These are phyloP conservation scores for Apophysomyces ossiformis DNA, from an alignment of 371 early-diverging fungal genomes.

Conservation along the genomic window DNA sequence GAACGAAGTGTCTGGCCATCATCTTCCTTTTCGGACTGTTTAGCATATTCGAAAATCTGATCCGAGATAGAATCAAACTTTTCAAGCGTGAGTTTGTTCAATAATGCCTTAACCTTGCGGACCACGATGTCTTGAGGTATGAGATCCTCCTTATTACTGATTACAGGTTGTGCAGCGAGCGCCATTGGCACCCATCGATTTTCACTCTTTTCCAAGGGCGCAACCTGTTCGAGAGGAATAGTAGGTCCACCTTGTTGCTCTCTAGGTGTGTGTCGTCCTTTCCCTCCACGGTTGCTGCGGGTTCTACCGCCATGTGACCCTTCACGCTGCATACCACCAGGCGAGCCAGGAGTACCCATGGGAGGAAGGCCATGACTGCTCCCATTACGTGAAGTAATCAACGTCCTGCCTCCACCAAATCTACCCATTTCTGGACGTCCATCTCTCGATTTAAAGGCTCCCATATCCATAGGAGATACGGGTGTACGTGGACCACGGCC, in stretches of 20 bases:
- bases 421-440: slow-evolving; percentile 57
- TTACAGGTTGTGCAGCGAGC: slow-evolving; percentile 28
- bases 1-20: slow-evolving; percentile 74
- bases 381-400: slow-evolving; percentile 57
- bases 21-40: slow-evolving; percentile 68
- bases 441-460: slow-evolving; percentile 50
- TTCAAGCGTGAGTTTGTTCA: slow-evolving; percentile 96
- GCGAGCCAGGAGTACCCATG: slow-evolving; percentile 39
- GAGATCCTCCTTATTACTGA: slow-evolving; percentile 39
- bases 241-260: slow-evolving; percentile 58
- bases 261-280: slow-evolving; percentile 47
- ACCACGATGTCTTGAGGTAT: slow-evolving; percentile 65
- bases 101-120: slow-evolving; percentile 84
- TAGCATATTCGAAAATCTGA: slow-evolving; percentile 83
- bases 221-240: slow-evolving; percentile 69
- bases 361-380: slow-evolving; percentile 47
- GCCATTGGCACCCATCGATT: slow-evolving; percentile 82
- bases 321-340: slow-evolving; percentile 63
- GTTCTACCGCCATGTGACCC: slow-evolving; percentile 56
- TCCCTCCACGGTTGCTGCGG: slow-evolving; percentile 59
- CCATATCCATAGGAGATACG: slow-evolving; percentile 45
- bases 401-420: slow-evolving; percentile 47
- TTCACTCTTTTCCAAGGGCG: slow-evolving; percentile 80
- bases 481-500: slow-evolving; percentile 55
- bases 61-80: slow-evolving; percentile 87